phyloP scores from a whole-genome alignment of 331 rosid species.

The Rhamnella rubrinervis region DNA sequence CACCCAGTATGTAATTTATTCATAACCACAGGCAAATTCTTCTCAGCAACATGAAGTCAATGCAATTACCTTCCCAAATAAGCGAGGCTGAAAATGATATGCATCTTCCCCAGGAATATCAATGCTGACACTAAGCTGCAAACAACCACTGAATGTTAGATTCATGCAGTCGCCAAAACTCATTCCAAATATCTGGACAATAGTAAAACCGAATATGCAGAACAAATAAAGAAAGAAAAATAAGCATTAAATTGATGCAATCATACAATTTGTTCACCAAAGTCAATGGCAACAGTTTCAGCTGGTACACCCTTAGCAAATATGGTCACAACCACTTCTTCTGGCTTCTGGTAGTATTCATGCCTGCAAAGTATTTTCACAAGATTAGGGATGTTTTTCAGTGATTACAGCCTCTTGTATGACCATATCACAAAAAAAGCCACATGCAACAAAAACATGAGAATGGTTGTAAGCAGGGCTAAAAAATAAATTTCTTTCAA shows the following conservation, averaged over 20 bases:
- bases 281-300: slow-evolving; percentile 53
- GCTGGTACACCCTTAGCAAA: slow-evolving; percentile 75
- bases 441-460: not conserved
- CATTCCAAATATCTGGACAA: slow-evolving; percentile 4
- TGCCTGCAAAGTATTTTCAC: slow-evolving; percentile 47
- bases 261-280: slow-evolving; percentile 94
- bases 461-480: not conserved
- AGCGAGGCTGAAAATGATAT: slow-evolving; percentile 68
- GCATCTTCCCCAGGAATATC: slow-evolving; percentile 57
- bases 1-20: not conserved
- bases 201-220: slow-evolving; percentile 3
- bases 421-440: not conserved
- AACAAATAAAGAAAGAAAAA: not conserved
- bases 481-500: not conserved
- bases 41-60: not conserved
- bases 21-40: not conserved
- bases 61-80: slow-evolving; percentile 75
- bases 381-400: slow-evolving; percentile 1
- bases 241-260: slow-evolving; percentile 21
- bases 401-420: not conserved
- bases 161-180: slow-evolving; percentile 2
- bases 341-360: slow-evolving; percentile 78
- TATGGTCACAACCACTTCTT: slow-evolving; percentile 76
- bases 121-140: slow-evolving; percentile 71
- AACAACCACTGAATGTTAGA: slow-evolving; percentile 16